Base-by-base conservation (phyloP, 352 stramenopile species). In the Phytophthora sojae region DNA sequence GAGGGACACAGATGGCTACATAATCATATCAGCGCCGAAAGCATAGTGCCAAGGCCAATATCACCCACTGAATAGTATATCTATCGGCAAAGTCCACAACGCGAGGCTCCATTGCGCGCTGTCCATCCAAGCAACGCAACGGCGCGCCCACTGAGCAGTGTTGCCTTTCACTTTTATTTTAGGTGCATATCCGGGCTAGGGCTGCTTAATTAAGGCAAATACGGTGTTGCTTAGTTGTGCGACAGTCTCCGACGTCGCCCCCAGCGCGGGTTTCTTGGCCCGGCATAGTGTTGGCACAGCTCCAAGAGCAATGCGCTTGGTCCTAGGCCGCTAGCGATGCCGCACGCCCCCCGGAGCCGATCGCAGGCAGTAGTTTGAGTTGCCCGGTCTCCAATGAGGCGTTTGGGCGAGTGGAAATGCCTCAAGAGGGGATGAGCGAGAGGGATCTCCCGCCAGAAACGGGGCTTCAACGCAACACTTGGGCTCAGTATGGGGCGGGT, bases 361-460 rank as follows among this genome's bases (percentile, higher is more conserved):
- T 17, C 37, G 37, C 37, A 19, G 15, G 14, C 37, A 45, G 37
- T 45, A 45, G 37, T 45, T 45, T 45, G 37, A 45, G 37, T 45
- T 45, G 9, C 5, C 17, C 17, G 37, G 37, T 19, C 14, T 45
- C 37, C 37, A 45, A 19, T 50, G 42, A 23, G 42, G 17, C 6
- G 42, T 50, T 50, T 23, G 42, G 14, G 37, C 12, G 37, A 45
- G 14, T 23, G 42, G 45, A 53, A 53, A 53, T 53, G 57, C 15
- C 19, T 49, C 61, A 32, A 59, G 25, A 49, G 42, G 37, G 67
- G 61, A 75, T 75, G 61, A 19, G 67, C 60, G 25, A 26, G 45
- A 53, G 58, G 52, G 56, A 67, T 65, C 19, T 72, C 59, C 30
- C 55, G 69, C 56, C 69, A 80, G 53, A 77, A 69, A 64, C 68